phyloP scores from a whole-genome alignment of 805 yeast species.

The Cyberlindnera samutprakarnensis region DNA sequence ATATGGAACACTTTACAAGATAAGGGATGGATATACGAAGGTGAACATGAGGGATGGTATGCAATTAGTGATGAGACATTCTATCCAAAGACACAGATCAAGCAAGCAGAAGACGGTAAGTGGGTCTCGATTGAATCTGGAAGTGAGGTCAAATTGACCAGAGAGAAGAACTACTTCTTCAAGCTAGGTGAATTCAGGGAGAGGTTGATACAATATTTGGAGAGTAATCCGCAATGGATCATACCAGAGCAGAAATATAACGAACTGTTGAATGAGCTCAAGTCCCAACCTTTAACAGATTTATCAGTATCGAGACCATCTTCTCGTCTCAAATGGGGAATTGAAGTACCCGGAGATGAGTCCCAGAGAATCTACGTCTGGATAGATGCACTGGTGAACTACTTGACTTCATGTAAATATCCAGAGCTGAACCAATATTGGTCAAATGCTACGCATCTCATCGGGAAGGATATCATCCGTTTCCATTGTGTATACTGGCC shows the following conservation, averaged over 20 bases:
- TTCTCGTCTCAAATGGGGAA: slow-evolving; percentile 79
- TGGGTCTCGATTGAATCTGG: slow-evolving; percentile 59
- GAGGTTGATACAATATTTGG: slow-evolving; percentile 40
- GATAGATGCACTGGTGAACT: slow-evolving; percentile 91
- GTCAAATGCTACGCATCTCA: slow-evolving; percentile 47
- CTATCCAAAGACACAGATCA: slow-evolving; percentile 76
- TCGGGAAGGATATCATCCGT: slow-evolving; percentile 86
- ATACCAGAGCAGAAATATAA: slow-evolving; percentile 51
- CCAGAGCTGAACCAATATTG: slow-evolving; percentile 27
- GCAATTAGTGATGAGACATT: slow-evolving; percentile 92
- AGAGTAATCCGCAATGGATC: slow-evolving; percentile 50
- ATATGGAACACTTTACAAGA: slow-evolving; percentile 62
- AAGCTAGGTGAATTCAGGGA: slow-evolving; percentile 55
- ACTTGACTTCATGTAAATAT: slow-evolving; percentile 65
- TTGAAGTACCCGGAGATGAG: slow-evolving; percentile 74
- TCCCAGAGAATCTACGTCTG: slow-evolving; percentile 86
- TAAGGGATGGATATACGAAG: slow-evolving; percentile 69
- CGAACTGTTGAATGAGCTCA: slow-evolving; percentile 53
- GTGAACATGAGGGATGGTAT: slow-evolving; percentile 90
- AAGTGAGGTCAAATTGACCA: slow-evolving; percentile 64
- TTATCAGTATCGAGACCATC: slow-evolving; percentile 85
- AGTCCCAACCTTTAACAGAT: slow-evolving; percentile 44
- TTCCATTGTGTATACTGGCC: slow-evolving; percentile 97
- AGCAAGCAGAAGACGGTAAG: slow-evolving; percentile 26
- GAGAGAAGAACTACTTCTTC: slow-evolving; percentile 86